These are phyloP conservation scores for Botrytis byssoidea DNA, from an alignment of 2,329 filamentous ascomycete genomes.

Conservation along the genomic window DNA sequence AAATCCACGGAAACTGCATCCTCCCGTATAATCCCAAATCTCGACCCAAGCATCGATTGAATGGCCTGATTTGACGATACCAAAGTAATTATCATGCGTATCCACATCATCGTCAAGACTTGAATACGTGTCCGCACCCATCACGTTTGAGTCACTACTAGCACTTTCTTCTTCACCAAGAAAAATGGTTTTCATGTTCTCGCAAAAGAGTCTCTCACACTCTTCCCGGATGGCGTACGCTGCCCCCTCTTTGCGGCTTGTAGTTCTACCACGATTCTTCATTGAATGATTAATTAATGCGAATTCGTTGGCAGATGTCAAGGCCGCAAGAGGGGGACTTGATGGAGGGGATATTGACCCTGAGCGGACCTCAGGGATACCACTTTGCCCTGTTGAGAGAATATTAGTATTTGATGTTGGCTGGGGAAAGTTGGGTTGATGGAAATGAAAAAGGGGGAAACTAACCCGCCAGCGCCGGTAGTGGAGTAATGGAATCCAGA, in stretches of 20 bases:
- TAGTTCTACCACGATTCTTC: slow-evolving; percentile 34
- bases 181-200: slow-evolving; percentile 90
- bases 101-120: slow-evolving; percentile 36
- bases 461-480: slow-evolving; percentile 77
- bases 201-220: slow-evolving; percentile 99
- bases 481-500: slow-evolving; percentile 93
- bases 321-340: slow-evolving; percentile 85
- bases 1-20: slow-evolving; percentile 83
- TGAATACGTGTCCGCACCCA: slow-evolving; percentile 66
- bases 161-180: slow-evolving; percentile 89
- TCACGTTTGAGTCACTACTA: slow-evolving; percentile 79
- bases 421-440: neutral
- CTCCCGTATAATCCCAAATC: slow-evolving; percentile 70
- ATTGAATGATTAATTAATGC: slow-evolving; percentile 54
- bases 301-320: slow-evolving; percentile 66
- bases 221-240: slow-evolving; percentile 96
- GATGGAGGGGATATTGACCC: slow-evolving; percentile 71
- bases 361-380: slow-evolving; percentile 82
- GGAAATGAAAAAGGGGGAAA: slow-evolving; percentile 11
- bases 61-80: slow-evolving; percentile 29
- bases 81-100: slow-evolving; percentile 33
- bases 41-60: slow-evolving; percentile 39
- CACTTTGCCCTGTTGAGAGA: slow-evolving; percentile 69
- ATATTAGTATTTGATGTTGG: slow-evolving; percentile 28
- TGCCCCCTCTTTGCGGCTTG: slow-evolving; percentile 78